Conservation (phyloP, 345 rosid species). For the Gossypium turneri region DNA sequence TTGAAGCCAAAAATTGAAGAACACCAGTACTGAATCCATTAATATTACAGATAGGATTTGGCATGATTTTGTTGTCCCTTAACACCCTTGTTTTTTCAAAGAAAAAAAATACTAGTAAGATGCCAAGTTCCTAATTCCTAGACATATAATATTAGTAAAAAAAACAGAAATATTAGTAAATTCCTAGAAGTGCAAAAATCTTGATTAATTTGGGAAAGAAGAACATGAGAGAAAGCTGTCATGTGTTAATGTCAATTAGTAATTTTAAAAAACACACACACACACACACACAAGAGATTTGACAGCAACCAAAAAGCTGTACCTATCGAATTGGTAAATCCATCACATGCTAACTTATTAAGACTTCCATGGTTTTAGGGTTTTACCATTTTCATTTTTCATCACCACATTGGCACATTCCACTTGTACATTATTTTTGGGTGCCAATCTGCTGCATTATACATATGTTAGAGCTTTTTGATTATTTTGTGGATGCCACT, state of each 20-base stretch:
- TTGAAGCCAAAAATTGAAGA: background rate
- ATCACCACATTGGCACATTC: background rate
- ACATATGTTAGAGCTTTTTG: too few relatives aligned
- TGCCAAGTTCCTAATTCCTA: background rate
- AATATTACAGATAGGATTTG: background rate
- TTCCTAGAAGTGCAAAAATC: background rate
- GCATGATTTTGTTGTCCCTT: background rate
- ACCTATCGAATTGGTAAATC: background rate
- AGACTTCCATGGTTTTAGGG: background rate
- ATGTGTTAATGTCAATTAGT: too few relatives aligned
- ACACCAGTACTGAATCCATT: background rate
- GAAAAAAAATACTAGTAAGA: background rate
- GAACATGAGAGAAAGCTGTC: background rate
- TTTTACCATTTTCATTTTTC: background rate
- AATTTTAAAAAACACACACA: too few relatives aligned
- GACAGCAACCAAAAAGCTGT: constrained; percentile 3
- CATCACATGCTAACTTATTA: background rate
- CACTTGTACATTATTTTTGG: too few relatives aligned
- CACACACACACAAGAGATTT: background rate
- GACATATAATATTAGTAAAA: background rate
- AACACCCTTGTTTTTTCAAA: background rate
- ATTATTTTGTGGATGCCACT: too few relatives aligned
- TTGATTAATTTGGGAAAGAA: background rate
- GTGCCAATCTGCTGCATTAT: too few relatives aligned
- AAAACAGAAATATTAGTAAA: background rate